Conservation (phyloP, 2,329 filamentous ascomycete species). For the Aspergillus unguis region DNA sequence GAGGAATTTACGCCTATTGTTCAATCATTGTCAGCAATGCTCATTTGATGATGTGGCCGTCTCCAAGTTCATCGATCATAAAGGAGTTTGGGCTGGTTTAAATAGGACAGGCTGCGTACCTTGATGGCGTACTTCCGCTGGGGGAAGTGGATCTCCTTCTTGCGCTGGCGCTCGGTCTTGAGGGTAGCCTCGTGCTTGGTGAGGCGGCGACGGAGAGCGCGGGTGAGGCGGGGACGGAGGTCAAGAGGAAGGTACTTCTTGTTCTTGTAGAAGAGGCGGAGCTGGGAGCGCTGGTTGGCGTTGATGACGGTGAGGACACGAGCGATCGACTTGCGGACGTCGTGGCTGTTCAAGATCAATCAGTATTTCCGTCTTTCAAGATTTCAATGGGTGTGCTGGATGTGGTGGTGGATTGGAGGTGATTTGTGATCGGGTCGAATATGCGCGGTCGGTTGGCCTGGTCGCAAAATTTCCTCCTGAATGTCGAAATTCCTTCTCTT, state of each 20-base stretch:
- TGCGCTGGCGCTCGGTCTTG: conserved; percentile 91
- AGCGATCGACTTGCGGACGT: conserved; percentile 99
- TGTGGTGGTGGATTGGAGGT: conserved; percentile 5
- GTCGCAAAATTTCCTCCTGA: background rate
- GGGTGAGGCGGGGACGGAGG: conserved; percentile 97
- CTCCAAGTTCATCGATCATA: no score
- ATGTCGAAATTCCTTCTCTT: background rate
- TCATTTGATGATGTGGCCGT: background rate
- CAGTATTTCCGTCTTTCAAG: conserved; percentile 20
- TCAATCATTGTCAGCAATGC: conserved; percentile 8
- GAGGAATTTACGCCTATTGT: conserved; percentile 30
- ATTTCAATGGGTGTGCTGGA: background rate
- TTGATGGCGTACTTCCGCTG: conserved; percentile 99
- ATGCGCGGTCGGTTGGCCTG: conserved; percentile 3
- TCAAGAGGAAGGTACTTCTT: conserved; percentile 99
- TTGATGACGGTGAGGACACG: conserved; percentile 99
- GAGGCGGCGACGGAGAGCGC: conserved; percentile 93
- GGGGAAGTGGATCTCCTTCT: conserved; percentile 93
- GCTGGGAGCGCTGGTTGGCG: conserved; percentile 96
- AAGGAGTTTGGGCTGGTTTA: background rate
- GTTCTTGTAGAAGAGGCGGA: conserved; percentile 99
- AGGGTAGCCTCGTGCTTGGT: conserved; percentile 83
- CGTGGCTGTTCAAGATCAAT: conserved; percentile 64
- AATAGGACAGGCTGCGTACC: conserved; percentile 53
- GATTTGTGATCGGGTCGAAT: conserved; percentile 3